phyloP scores from a whole-genome alignment of 495 filamentous ascomycete species.

The Trichoderma reesei region DNA sequence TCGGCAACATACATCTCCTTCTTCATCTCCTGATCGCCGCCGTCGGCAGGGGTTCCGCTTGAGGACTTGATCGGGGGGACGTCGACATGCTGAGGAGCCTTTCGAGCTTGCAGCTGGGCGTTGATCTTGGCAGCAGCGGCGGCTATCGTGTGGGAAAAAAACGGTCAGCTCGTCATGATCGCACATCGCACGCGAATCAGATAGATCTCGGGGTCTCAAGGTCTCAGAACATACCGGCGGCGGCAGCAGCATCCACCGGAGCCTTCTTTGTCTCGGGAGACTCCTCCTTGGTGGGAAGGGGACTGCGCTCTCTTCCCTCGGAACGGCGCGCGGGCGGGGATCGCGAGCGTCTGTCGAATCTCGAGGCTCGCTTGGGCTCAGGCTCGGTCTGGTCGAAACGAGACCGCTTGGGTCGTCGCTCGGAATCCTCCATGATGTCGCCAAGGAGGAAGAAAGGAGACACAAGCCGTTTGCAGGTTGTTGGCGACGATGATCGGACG shows the following conservation, averaged over 20 bases:
- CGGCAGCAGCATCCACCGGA: conserved; percentile 65
- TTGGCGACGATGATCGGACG: background rate
- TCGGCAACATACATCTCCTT: conserved; percentile 87
- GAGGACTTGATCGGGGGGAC: conserved; percentile 71
- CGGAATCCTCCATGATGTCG: conserved; percentile 63
- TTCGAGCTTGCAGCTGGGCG: conserved; percentile 83
- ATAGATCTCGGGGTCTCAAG: too few relatives aligned
- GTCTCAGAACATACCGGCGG: conserved; percentile 54
- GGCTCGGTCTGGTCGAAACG: conserved; percentile 86
- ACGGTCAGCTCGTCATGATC: conserved; percentile 17
- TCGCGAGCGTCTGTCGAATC: conserved; percentile 79
- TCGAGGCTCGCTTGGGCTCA: conserved; percentile 57
- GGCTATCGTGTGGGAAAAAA: conserved; percentile 52
- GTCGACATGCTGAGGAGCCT: conserved; percentile 88
- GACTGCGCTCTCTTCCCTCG: conserved; percentile 69
- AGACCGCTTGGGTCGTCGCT: conserved; percentile 68
- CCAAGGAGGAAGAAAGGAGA: background rate
- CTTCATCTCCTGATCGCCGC: conserved; percentile 35
- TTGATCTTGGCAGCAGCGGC: conserved; percentile 91
- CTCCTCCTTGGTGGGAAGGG: conserved; percentile 47
- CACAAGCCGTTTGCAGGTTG: background rate
- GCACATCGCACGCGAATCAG: background rate
- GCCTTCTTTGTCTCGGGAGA: conserved; percentile 33
- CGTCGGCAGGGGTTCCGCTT: conserved; percentile 17
- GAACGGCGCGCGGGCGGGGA: conserved; percentile 57